Base-by-base conservation (phyloP, 2,329 filamentous ascomycete genomes). In the Trichoderma koningii region DNA sequence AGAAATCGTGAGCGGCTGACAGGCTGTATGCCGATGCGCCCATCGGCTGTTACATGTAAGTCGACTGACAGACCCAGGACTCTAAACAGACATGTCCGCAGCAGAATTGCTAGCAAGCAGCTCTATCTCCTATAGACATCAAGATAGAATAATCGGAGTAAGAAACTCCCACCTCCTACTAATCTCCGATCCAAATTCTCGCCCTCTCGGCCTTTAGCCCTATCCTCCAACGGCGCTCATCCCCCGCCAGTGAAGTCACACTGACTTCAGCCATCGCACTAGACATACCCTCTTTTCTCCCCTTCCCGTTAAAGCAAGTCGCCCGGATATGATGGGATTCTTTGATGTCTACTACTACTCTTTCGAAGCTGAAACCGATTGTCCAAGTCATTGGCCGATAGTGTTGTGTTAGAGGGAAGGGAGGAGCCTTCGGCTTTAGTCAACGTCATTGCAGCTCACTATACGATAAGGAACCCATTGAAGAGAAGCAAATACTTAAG, bases 241-340 rank as follows among this genome's bases (percentile, higher is more conserved):
- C 21, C n/a, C 3, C n/a, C n/a, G 28, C 55, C 12, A 38, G 19
- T 62, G 57, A 62, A 62, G 57, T 62, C 57, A 62, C 14, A 62
- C 57, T 62, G 57, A 62, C 57, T 62, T 62, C 57, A 62, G 34
- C 47, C 17, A 10, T n/a, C 47, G 48, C 57, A 44, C 57, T 62
- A 60, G 10, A 14, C 34, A 5, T 45, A 23, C 17, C 15, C 15
- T 38, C 10, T 28, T 15, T 30, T 19, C 23, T 34, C 51, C 38
- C 15, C 14, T 28, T 23, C 17, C 21, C 45, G 53, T 44, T 19
- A 28, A 28, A 51, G 56, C 30, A 60, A 14, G 17, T 26, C n/a
- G 15, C 45, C 56, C 45, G 45, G 44, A 41, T 28, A 19, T 19
- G 15, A 60, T 51, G 45, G 56, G 45, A 6, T 17, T 41, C 28